Evolutionary conservation across 108 stramenopile genomes (phyloP).

Genomic region (Nannochloropsis salina): DNA sequence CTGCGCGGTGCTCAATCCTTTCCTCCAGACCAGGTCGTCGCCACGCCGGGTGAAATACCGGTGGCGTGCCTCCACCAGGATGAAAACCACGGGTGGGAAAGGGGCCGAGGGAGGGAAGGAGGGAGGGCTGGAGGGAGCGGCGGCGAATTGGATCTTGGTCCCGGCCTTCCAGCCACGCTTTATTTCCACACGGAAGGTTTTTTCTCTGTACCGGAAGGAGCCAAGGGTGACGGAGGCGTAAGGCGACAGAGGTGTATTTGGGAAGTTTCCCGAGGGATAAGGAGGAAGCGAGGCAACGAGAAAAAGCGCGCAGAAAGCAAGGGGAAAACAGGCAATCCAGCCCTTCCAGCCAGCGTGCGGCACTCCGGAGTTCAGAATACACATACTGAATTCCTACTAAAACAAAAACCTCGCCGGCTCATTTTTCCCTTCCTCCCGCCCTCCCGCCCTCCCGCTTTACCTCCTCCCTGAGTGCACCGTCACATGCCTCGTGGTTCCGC

Average conservation of each 20-base stretch:
- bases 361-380: too few relatives aligned
- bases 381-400: too few relatives aligned
- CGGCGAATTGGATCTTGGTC: neutral
- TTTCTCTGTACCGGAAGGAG: neutral
- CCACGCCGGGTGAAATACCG: neutral
- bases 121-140: neutral
- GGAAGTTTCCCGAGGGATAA: neutral
- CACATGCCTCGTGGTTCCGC: neutral
- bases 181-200: neutral
- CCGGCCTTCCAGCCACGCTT: neutral
- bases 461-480: neutral
- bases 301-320: neutral
- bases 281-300: neutral
- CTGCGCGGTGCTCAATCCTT: neutral
- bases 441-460: neutral
- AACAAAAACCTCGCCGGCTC: neutral
- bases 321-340: neutral
- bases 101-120: neutral
- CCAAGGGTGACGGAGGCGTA: neutral
- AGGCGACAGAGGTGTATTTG: neutral
- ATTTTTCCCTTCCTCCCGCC: neutral
- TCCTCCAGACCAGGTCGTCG: neutral
- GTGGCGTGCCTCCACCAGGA: neutral
- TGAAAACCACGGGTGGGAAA: neutral
- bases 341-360: too few relatives aligned